These are phyloP conservation scores for Rutstroemia sp. DNA, from an alignment of 2,329 filamentous ascomycete genomes.

Conservation along the genomic window DNA sequence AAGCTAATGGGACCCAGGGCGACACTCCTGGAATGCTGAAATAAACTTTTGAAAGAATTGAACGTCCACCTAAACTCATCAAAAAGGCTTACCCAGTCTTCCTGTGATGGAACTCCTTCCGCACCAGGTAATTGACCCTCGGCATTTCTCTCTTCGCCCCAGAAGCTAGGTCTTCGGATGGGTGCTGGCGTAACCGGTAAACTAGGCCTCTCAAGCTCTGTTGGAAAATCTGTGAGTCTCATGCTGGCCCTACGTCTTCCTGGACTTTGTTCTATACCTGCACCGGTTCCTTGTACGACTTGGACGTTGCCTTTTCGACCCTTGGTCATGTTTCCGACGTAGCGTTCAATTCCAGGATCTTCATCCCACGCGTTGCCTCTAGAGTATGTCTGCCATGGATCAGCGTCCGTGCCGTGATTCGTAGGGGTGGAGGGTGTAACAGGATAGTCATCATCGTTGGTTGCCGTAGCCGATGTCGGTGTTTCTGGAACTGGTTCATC, in stretches of 20 bases:
- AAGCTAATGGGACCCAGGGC: neutral
- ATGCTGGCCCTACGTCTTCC: constrained; percentile 40
- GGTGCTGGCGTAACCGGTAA: constrained; percentile 87
- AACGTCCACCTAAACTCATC: constrained; percentile 21
- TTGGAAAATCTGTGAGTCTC: constrained; percentile 82
- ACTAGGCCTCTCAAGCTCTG: constrained; percentile 73
- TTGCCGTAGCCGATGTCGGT: constrained; percentile 30
- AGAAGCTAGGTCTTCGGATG: constrained; percentile 60
- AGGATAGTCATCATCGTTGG: constrained; percentile 32
- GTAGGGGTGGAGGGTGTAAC: constrained; percentile 43
- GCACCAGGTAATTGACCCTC: constrained; percentile 61
- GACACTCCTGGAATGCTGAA: constrained; percentile 1
- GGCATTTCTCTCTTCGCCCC: constrained; percentile 46
- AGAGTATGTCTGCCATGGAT: constrained; percentile 67
- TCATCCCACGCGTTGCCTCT: constrained; percentile 89
- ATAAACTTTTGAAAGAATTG: constrained; percentile 5
- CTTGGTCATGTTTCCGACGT: constrained; percentile 71
- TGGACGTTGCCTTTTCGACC: constrained; percentile 40
- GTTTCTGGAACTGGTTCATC: constrained; percentile 15
- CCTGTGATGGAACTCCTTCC: constrained; percentile 77
- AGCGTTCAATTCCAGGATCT: constrained; percentile 77
- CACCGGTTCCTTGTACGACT: constrained; percentile 28
- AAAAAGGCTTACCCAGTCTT: constrained; percentile 83
- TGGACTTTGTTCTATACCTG: constrained; percentile 25
- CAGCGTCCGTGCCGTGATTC: constrained; percentile 39